phyloP scores from a whole-genome alignment of 2,329 filamentous ascomycete species.

The Ilyonectria robusta region DNA sequence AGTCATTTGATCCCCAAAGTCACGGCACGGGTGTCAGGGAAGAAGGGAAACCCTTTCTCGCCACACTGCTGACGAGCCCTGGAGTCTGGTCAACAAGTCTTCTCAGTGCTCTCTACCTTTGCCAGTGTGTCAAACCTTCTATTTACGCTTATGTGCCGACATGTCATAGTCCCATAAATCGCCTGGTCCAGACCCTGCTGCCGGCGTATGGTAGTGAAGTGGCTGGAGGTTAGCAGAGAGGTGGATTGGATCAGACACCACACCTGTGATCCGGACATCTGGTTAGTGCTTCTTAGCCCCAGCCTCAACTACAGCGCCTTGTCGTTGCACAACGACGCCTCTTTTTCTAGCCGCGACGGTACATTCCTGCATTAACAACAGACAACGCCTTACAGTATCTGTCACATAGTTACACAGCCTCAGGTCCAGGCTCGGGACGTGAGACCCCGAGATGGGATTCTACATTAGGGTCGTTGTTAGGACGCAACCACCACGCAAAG shows the following conservation, averaged over 20 bases:
- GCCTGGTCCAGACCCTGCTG: background rate
- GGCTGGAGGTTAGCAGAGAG: background rate
- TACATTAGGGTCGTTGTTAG: background rate
- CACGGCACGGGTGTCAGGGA: background rate
- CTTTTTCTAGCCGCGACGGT: background rate
- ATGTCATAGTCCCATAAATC: background rate
- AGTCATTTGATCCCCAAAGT: background rate
- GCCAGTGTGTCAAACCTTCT: background rate
- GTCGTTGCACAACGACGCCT: background rate
- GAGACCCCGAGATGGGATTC: conserved; percentile 1
- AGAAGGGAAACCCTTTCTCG: background rate
- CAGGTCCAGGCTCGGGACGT: background rate
- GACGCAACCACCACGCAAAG: background rate
- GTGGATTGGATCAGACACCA: background rate
- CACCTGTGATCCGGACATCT: background rate
- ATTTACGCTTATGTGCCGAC: background rate
- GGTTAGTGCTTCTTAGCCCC: background rate
- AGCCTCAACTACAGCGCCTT: background rate
- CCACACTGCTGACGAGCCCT: background rate
- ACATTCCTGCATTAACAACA: background rate
- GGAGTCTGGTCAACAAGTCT: no score
- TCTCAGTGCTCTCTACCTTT: background rate
- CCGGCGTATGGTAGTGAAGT: background rate
- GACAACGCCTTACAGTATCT: background rate
- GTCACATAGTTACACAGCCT: background rate